Evolutionary conservation across 495 filamentous ascomycete species (phyloP).

Genomic region (Tetracladium setigerum): DNA sequence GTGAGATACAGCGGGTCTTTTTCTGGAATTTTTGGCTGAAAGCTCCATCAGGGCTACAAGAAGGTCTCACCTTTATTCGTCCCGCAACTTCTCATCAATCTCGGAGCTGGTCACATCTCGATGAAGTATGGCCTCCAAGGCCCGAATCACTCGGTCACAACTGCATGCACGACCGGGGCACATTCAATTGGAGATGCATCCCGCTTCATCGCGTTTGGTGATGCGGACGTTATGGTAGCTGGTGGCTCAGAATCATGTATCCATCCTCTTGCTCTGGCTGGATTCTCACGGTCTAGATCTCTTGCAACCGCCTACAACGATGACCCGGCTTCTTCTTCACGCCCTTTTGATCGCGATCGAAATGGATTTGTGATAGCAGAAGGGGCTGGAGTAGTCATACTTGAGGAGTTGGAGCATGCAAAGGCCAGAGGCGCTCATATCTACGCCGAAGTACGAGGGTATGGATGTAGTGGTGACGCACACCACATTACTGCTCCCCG

Average conservation of each 20-base stretch:
- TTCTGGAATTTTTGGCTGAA: slow-evolving; percentile 11
- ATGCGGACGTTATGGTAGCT: slow-evolving; percentile 91
- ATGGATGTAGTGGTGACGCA: slow-evolving; percentile 82
- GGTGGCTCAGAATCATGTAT: slow-evolving; percentile 94
- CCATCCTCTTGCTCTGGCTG: slow-evolving; percentile 85
- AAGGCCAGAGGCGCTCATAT: slow-evolving; percentile 69
- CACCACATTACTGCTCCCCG: slow-evolving; percentile 88
- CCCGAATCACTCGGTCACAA: slow-evolving; percentile 85
- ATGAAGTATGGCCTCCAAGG: slow-evolving; percentile 89
- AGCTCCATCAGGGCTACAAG: slow-evolving; percentile 49
- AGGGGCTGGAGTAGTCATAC: slow-evolving; percentile 77
- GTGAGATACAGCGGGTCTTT: slow-evolving; percentile 24
- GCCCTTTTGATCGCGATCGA: slow-evolving; percentile 81
- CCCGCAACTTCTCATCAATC: slow-evolving; percentile 85
- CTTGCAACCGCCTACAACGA: slow-evolving; percentile 76
- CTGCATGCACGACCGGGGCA: slow-evolving; percentile 91
- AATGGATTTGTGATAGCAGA: slow-evolving; percentile 89
- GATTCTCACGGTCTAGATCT: slow-evolving; percentile 82
- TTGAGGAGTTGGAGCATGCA: slow-evolving; percentile 90
- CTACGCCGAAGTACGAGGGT: slow-evolving; percentile 85
- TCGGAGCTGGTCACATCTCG: slow-evolving; percentile 88
- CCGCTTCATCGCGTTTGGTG: slow-evolving; percentile 81
- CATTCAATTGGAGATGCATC: slow-evolving; percentile 91
- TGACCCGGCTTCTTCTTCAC: slow-evolving; percentile 61
- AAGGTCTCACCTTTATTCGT: slow-evolving; percentile 93